Conservation (phyloP, 306 rosid species). For the Macrotyloma uniflorum region DNA sequence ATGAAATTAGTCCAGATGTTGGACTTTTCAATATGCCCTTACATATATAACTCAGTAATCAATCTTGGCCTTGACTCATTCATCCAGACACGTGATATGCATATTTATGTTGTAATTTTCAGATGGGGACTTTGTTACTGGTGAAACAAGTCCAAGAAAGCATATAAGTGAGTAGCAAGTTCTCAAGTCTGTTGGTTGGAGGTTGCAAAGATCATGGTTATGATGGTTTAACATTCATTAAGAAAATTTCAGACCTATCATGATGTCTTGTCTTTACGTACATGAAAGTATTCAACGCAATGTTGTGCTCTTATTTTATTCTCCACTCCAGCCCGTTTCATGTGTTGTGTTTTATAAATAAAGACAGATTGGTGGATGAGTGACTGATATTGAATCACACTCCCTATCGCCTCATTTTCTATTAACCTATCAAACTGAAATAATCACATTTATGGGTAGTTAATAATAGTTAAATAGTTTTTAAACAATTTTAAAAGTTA, state of each 20-base stretch:
- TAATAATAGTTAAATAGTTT: not conserved
- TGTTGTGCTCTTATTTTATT: slow-evolving; percentile 24
- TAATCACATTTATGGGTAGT: not conserved
- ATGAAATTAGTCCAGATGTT: not conserved
- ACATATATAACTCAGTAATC: not conserved
- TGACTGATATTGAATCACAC: not conserved
- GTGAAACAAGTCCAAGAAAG: not conserved
- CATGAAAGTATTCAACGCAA: slow-evolving; percentile 4
- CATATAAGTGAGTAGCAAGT: slow-evolving; percentile 18
- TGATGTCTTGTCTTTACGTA: not conserved
- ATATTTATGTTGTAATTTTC: slow-evolving; percentile 15
- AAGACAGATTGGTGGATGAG: not conserved
- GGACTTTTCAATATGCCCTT: not conserved
- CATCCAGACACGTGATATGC: not conserved
- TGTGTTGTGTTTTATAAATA: not conserved
- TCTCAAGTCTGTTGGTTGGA: not conserved
- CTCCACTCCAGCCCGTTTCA: not conserved
- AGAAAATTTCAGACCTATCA: slow-evolving; percentile 13
- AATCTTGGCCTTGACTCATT: slow-evolving; percentile 10
- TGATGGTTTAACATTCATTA: slow-evolving; percentile 23
- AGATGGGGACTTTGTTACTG: slow-evolving; percentile 25
- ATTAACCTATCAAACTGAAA: not conserved
- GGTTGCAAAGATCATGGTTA: not conserved
- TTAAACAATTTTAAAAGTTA: too few species aligned
- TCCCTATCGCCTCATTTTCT: not conserved